A percentile compares a stretch with the other conserved stretches of the same genome.
These are phyloP conservation scores for Telfairia occidentalis DNA, from an alignment of 331 rosid genomes.

Conservation along the genomic window DNA sequence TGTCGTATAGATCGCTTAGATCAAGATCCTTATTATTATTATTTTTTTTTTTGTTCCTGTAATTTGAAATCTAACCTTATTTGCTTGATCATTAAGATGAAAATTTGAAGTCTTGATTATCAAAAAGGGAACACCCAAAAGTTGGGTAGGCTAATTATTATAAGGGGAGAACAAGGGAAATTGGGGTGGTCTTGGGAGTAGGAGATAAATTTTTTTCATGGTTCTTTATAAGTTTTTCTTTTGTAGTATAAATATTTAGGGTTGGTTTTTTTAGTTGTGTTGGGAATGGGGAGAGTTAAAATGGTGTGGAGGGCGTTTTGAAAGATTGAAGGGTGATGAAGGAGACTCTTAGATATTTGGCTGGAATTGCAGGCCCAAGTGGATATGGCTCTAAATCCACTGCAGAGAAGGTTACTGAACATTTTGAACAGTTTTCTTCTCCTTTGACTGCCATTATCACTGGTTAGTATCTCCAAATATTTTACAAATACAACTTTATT, in stretches of 20 bases:
- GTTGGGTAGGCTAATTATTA: not conserved
- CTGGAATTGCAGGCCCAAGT: slow-evolving; percentile 94
- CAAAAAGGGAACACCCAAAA: not conserved
- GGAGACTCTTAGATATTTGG: slow-evolving; percentile 69
- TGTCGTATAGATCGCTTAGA: not conserved
- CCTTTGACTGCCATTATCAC: slow-evolving; percentile 73
- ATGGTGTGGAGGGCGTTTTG: not conserved
- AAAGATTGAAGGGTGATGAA: slow-evolving; percentile 36
- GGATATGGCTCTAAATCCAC: slow-evolving; percentile 92
- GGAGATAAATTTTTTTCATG: not conserved
- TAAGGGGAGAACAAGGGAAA: not conserved
- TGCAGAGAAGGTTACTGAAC: slow-evolving; percentile 68
- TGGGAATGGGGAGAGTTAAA: too few species aligned
- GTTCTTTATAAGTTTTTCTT: not conserved
- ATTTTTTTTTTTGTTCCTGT: not conserved
- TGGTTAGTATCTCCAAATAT: slow-evolving; percentile 26
- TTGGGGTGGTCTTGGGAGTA: not conserved
- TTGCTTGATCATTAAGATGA: not conserved
- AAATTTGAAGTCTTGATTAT: not conserved
- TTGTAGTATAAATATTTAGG: not conserved
- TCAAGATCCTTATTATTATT: not conserved
- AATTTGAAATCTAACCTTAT: not conserved
- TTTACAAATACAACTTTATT: not conserved
- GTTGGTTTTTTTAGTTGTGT: not conserved
- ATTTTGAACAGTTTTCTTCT: slow-evolving; percentile 25